phyloP scores from a whole-genome alignment of 2,329 filamentous ascomycete species.

The Cordyceps militaris region DNA sequence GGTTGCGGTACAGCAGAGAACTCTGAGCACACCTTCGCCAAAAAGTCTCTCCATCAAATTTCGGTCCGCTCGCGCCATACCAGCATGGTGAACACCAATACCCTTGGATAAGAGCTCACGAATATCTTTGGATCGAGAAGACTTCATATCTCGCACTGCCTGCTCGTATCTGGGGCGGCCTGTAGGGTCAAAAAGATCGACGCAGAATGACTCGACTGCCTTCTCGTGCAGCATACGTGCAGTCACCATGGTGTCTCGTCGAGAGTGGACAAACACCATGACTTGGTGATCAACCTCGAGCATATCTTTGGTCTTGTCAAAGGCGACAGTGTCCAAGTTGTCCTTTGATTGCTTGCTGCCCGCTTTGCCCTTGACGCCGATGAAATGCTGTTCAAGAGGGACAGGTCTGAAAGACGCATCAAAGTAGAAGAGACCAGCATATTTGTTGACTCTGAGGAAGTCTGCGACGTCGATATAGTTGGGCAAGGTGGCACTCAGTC shows the following conservation, averaged over 20 bases:
- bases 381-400: slow-evolving; percentile 92
- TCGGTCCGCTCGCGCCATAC: slow-evolving; percentile 88
- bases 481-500: slow-evolving; percentile 88
- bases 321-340: slow-evolving; percentile 79
- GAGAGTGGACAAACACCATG: slow-evolving; percentile 98
- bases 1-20: slow-evolving; percentile 96
- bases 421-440: slow-evolving; percentile 93
- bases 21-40: slow-evolving; percentile 83
- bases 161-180: slow-evolving; percentile 72
- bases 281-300: slow-evolving; percentile 86
- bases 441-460: slow-evolving; percentile 91
- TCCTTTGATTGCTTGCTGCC: slow-evolving; percentile 75
- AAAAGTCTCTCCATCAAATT: slow-evolving; percentile 96
- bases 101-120: slow-evolving; percentile 86
- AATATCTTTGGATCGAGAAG: slow-evolving; percentile 77
- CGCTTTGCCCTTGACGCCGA: slow-evolving; percentile 89
- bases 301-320: slow-evolving; percentile 95
- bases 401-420: slow-evolving; percentile 93
- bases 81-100: slow-evolving; percentile 91
- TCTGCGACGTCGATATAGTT: slow-evolving; percentile 97
- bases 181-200: slow-evolving; percentile 76
- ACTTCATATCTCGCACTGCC: slow-evolving; percentile 77
- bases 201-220: slow-evolving; percentile 70
- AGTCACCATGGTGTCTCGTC: slow-evolving; percentile 86
- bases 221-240: slow-evolving; percentile 81